Evolutionary conservation across 139 green algal species (phyloP).

Genomic region (Ulvella scutata): DNA sequence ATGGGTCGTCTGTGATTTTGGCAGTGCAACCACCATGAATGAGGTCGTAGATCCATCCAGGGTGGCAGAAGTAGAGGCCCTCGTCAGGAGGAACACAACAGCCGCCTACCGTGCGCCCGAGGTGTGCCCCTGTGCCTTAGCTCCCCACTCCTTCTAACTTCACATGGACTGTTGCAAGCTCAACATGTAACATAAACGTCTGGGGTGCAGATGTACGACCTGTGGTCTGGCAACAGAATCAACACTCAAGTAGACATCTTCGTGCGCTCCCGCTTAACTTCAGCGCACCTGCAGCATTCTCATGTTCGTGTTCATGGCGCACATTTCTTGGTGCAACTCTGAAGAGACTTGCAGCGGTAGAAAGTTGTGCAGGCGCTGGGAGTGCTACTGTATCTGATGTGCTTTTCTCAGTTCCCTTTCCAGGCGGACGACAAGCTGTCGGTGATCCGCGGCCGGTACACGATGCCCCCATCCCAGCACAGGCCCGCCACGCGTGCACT

Average conservation of each 20-base stretch:
- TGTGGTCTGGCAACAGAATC: slow-evolving; percentile 53
- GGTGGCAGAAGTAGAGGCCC: slow-evolving; percentile 63
- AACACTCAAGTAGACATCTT: slow-evolving; percentile 70
- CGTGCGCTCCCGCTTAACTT: slow-evolving; percentile 15
- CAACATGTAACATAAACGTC: not conserved
- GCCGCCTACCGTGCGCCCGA: slow-evolving; percentile 86
- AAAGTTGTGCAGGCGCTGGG: slow-evolving; percentile 55
- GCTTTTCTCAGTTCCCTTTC: slow-evolving; percentile 64
- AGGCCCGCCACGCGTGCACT: slow-evolving; percentile 10
- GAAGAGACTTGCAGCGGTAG: too few species aligned
- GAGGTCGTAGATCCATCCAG: slow-evolving; percentile 29
- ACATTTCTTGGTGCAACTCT: too few species aligned
- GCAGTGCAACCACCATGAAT: slow-evolving; percentile 32
- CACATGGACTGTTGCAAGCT: not conserved
- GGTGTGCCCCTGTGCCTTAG: slow-evolving; percentile 18
- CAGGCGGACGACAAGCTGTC: slow-evolving; percentile 56
- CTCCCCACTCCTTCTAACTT: not conserved
- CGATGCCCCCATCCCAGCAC: slow-evolving; percentile 21
- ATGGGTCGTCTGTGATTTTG: slow-evolving; percentile 95
- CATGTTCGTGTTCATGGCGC: too few species aligned
- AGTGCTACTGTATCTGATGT: slow-evolving; percentile 65
- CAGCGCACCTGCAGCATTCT: not conserved
- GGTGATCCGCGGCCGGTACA: slow-evolving; percentile 56
- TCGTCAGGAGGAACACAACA: slow-evolving; percentile 72
- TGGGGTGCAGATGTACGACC: slow-evolving; percentile 63